Percentiles rank a stretch among this genome's conserved stretches.
These are phyloP conservation scores for Pharnaceum exiguum DNA, from an alignment of 148 eudicot genomes.

Conservation along the genomic window DNA sequence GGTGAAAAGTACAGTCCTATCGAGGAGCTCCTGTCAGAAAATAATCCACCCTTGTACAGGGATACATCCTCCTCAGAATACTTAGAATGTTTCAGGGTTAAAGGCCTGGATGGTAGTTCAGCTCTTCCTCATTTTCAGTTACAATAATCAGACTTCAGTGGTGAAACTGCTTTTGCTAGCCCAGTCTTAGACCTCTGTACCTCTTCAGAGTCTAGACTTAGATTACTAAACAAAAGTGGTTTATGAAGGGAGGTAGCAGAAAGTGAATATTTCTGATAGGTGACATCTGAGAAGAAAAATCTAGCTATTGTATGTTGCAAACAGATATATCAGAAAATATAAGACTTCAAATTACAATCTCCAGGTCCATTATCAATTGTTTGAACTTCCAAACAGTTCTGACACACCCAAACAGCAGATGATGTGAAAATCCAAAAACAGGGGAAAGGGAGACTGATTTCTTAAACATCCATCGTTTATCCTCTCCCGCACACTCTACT, in stretches of 20 bases:
- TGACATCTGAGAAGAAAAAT: no score
- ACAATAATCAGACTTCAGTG: no score
- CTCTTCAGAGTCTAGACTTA: no score
- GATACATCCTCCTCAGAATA: slow-evolving; percentile 43
- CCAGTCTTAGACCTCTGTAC: no score
- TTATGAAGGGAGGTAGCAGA: no score
- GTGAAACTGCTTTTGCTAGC: no score
- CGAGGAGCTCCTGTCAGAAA: slow-evolving; percentile 41
- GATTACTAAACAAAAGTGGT: no score
- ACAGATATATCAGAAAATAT: background rate
- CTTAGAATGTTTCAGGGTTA: slow-evolving; percentile 39
- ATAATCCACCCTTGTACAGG: slow-evolving; percentile 44
- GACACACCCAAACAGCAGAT: no score
- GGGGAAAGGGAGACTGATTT: slow-evolving; percentile 5
- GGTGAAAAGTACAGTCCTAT: slow-evolving; percentile 36
- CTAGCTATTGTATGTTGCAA: background rate
- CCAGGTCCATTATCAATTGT: slow-evolving; percentile 7
- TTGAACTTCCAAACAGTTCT: background rate
- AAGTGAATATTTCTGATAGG: no score
- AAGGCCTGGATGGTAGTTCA: slow-evolving; percentile 54
- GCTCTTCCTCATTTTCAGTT: slow-evolving; percentile 56
- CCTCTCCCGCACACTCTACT: slow-evolving; percentile 5
- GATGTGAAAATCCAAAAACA: slow-evolving; percentile 1
- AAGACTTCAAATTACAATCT: background rate
- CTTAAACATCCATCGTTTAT: slow-evolving; percentile 1